A percentile compares a stretch with the other conserved stretches of the same genome.
Conservation (phyloP, 345 rosid genomes). For the Gossypium herbaceum region DNA sequence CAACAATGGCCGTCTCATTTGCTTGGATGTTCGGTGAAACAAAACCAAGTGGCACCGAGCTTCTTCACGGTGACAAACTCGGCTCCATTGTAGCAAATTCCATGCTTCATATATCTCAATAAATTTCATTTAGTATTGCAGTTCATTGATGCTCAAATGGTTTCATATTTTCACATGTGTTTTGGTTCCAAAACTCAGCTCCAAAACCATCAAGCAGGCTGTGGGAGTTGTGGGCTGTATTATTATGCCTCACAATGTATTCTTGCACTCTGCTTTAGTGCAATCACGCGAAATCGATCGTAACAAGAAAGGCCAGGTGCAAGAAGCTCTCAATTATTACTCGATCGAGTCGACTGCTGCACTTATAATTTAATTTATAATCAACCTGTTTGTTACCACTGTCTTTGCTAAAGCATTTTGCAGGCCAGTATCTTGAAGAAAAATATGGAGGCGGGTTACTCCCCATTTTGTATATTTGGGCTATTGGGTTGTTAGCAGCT, state of each 20-base stretch:
- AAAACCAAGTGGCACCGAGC: constrained; percentile 71
- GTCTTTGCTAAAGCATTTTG: constrained; percentile 91
- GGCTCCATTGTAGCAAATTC: neutral
- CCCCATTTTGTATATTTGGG: constrained; percentile 93
- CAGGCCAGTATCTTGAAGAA: constrained; percentile 83
- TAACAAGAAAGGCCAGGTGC: constrained; percentile 55
- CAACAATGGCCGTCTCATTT: constrained; percentile 73
- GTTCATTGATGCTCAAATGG: neutral
- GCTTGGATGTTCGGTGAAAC: constrained; percentile 96
- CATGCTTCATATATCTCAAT: neutral
- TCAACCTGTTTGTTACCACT: constrained; percentile 82
- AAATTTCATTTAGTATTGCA: neutral
- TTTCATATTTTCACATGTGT: constrained; percentile 41
- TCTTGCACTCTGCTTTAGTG: constrained; percentile 92
- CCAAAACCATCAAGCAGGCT: constrained; percentile 80
- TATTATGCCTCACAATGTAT: constrained; percentile 93
- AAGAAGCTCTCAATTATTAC: constrained; percentile 85
- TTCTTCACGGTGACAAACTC: constrained; percentile 53
- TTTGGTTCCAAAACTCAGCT: constrained; percentile 74
- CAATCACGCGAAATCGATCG: constrained; percentile 78
- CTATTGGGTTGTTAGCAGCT: constrained; percentile 78
- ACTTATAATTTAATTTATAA: constrained; percentile 65
- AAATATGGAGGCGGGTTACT: constrained; percentile 84
- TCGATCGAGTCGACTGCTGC: constrained; percentile 74
- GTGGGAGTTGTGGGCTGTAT: constrained; percentile 96